phyloP scores from a whole-genome alignment of 176 grass and related monocot genomes.

The Cenchrus purpureus region DNA sequence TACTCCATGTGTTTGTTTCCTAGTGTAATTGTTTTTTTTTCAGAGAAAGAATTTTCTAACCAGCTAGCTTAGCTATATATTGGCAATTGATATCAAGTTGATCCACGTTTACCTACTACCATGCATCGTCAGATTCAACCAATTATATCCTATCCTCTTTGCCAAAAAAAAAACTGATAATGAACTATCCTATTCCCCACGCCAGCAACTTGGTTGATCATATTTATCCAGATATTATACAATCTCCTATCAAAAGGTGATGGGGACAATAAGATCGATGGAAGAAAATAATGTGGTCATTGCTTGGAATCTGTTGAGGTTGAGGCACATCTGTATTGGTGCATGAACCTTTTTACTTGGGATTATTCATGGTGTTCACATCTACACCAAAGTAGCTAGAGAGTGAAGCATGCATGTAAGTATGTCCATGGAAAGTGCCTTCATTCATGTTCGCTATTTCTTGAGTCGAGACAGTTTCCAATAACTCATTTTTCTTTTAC shows the following conservation, averaged over 20 bases:
- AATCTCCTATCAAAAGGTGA: background rate
- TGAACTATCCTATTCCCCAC: background rate
- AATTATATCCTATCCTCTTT: background rate
- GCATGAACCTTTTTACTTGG: background rate
- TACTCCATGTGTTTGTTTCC: background rate
- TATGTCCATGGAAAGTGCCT: background rate
- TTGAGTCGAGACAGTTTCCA: background rate
- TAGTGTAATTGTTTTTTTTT: background rate
- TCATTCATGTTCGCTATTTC: too few relatives aligned
- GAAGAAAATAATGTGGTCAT: constrained; percentile 26
- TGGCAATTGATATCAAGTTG: constrained; percentile 4
- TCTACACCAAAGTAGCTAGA: background rate
- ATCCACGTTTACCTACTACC: constrained; percentile 29
- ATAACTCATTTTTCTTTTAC: background rate
- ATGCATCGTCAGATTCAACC: constrained; percentile 21
- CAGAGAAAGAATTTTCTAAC: background rate
- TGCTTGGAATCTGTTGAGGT: constrained; percentile 32
- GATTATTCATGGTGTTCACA: background rate
- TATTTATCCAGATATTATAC: constrained; percentile 13
- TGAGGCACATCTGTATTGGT: background rate
- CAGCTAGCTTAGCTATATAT: background rate
- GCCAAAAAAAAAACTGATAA: background rate
- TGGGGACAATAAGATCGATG: background rate
- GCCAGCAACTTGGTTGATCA: constrained; percentile 21
- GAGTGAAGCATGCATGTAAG: background rate